Evolutionary conservation across 441 rosid genomes (phyloP), one percentile per base, ranked within the genome.

Genomic region (Manihot esculenta): DNA sequence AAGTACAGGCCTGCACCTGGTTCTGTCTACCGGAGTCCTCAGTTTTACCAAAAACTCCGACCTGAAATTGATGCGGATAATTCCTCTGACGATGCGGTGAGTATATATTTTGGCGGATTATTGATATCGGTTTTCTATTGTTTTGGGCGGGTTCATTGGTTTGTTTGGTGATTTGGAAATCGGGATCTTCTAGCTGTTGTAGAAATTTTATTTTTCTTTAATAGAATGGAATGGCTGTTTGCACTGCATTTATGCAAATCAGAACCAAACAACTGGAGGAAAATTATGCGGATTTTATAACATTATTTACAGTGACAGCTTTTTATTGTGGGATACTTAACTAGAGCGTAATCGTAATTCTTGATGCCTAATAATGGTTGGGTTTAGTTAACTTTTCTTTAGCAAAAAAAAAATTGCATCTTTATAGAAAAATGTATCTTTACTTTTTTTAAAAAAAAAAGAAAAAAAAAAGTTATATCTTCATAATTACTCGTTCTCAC

Each of bases 11-110:
- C 96, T 35, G 84, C 93, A 3, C 85, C 96, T 2, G 99, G 98
- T 60, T 95, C 99, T 33, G 81, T 93, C 23, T 95, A 96, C 44
- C 83, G 90, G 75, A 91, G 97, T 70, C 98, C 99, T 1, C 97
- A 89, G 86, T 76, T 93, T 60, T 96, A 91, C 74, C 81, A 78
- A 13, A 96, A 84, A 89, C 89, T 96, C 73, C 85, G 83, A 2
- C 89, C 82, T 42, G 97, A 90, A 50, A 96, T 96, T 93, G 92
- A 89, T 69, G 79, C 90, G 24, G 98, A 91, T 81, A 90, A 96
- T 83, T 89, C 98, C 13, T 81, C 97, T 24, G 87, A 89, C 73
- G 97, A 91, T 84, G 97, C 96, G 77, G 98, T 93, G 7, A 67
- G 96, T 74, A n/a, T 69, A 56, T 62, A 35, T 59, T 44, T 33